Conservation (phyloP, 2,329 filamentous ascomycete species). For the Anthostomella pinea region DNA sequence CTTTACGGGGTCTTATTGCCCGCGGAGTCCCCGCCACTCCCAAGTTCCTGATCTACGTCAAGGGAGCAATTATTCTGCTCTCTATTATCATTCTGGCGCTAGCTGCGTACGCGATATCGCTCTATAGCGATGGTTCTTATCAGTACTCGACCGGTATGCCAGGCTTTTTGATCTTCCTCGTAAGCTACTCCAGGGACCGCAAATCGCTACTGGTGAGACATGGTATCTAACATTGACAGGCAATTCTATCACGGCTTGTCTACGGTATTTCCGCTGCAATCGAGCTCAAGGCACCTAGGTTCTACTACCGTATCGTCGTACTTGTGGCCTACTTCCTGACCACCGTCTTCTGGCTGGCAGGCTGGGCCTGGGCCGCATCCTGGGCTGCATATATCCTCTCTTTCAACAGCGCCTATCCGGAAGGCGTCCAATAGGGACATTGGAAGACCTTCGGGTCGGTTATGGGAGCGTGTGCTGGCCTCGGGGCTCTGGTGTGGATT, state of each 20-base stretch:
- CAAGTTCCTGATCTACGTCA: constrained; percentile 36
- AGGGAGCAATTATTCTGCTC: constrained; percentile 38
- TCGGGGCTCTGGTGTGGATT: constrained; percentile 43
- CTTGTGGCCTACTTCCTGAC: constrained; percentile 35
- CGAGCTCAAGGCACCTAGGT: constrained; percentile 34
- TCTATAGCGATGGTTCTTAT: constrained; percentile 26
- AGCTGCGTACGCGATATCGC: constrained; percentile 38
- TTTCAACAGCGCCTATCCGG: constrained; percentile 20
- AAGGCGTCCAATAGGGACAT: constrained; percentile 5
- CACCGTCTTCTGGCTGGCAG: constrained; percentile 44
- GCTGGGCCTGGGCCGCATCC: constrained; percentile 41
- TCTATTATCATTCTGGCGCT: constrained; percentile 39
- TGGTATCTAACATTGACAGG: constrained; percentile 26
- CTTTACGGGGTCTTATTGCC: constrained; percentile 32
- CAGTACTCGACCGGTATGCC: constrained; percentile 34
- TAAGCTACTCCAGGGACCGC: constrained; percentile 31
- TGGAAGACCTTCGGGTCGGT: constrained; percentile 30
- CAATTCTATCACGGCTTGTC: constrained; percentile 40
- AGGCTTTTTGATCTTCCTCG: constrained; percentile 46
- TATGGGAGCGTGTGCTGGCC: constrained; percentile 38
- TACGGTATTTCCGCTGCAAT: constrained; percentile 37
- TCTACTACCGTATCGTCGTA: constrained; percentile 39
- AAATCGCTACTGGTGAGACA: constrained; percentile 17
- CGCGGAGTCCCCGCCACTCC: constrained; percentile 38
- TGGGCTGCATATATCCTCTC: constrained; percentile 30